phyloP scores from a whole-genome alignment of 2,329 filamentous ascomycete species.

The Westerdykella ornata region DNA sequence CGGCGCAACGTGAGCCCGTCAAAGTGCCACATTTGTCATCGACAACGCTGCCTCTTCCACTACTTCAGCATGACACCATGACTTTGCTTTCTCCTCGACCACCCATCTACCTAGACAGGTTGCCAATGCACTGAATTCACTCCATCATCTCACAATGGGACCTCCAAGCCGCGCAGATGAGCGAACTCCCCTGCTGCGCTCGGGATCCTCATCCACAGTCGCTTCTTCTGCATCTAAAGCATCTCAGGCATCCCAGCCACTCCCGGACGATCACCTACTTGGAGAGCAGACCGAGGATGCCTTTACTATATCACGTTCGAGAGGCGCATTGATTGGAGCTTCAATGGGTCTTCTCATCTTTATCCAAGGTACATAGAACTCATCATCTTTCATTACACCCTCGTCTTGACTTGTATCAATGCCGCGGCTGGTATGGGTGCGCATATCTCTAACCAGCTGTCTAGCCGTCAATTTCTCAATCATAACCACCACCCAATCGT shows the following conservation, averaged over 20 bases:
- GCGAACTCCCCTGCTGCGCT: conserved; percentile 23
- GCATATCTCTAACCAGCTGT: not conserved
- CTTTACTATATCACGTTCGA: conserved; percentile 18
- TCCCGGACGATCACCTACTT: conserved; percentile 1
- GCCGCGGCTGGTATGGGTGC: not conserved
- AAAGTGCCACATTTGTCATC: not conserved
- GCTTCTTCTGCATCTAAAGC: conserved; percentile 10
- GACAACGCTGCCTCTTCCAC: not conserved
- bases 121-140: not conserved
- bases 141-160: conserved; percentile 10
- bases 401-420: not conserved
- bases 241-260: not conserved
- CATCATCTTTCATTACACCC: not conserved
- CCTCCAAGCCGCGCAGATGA: conserved; percentile 14
- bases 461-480: conserved; percentile 66
- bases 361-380: conserved; percentile 46
- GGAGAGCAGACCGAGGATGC: conserved; percentile 9
- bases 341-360: conserved; percentile 55
- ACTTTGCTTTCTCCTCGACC: conserved; percentile 2
- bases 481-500: conserved; percentile 72
- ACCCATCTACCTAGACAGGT: conserved; percentile 3
- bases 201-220: conserved; percentile 12
- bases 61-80: no score
- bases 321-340: conserved; percentile 42
- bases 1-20: no score